Evolutionary conservation across 352 stramenopile genomes (phyloP), one percentile per base, ranked within the genome.

Genomic region (Pythium periplocum): DNA sequence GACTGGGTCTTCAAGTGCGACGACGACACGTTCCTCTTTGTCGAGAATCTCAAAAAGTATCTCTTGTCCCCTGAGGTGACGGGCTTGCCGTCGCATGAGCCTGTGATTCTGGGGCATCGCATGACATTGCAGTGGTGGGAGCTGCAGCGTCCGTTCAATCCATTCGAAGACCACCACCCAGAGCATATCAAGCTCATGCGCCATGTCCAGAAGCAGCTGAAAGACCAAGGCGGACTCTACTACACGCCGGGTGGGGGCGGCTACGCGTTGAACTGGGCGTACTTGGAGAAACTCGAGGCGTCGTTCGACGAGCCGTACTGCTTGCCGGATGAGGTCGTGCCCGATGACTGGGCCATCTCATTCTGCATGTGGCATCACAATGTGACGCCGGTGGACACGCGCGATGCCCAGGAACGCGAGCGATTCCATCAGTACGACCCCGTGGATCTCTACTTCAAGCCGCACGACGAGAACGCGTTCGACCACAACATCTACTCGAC

Each of bases 1-100:
- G 80, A 95, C 61, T 95, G 83, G 82, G 68, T 95, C 52, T 91
- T 90, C 62, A 95, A 93, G 58, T 90, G 80, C 54, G 85, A 95
- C 62, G 85, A 95, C 69, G 85, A 95, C 57, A 95, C 85, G 12
- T 93, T 90, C 52, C 44, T 92, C 10, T 51, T 95, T 40, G 83
- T 93, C 67, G 85, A 95, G 57, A 95, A 95, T 62, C 73, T 95
- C 38, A 88, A 89, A 61, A 57, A 56, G 31, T 88, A 84, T 35
- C 51, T 95, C 11, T 73, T 78, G 2, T 83, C 75, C 17, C 66
- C 68, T 0, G 62, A 73, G 32, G 78, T 89, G 36, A 54, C 55
- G 30, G 48, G 49, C 2, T 63, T 86, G 37, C 45, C 71, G 2
- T 10, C 49, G 17, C 45, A 61, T 2, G 53, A 81, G 44, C 80